Evolutionary conservation across 768 basidiomycete genomes (phyloP), one percentile per base, ranked within the genome.

Genomic region (Mrakia blollopis): DNA sequence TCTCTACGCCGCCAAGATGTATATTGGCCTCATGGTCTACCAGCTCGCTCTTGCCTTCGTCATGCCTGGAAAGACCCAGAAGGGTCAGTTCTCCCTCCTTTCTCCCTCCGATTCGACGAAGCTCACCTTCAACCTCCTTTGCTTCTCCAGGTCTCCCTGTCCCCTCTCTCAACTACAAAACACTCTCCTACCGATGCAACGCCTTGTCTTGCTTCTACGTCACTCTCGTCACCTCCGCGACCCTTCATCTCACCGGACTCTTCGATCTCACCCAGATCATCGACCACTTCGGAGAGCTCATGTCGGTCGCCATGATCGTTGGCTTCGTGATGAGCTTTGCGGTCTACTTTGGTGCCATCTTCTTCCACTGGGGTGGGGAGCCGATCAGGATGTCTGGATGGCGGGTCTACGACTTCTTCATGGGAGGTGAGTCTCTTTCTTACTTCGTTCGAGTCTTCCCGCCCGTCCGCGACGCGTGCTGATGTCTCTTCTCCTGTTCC

Each of bases 201-300:
- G 77, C 77, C 28, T 47, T 78, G 25, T 73, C 67, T 5, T 78
- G 73, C 47, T 78, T 67, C 67, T 78, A 78, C 60, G 39, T 68
- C 30, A 78, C 77, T 14, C 72, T 78, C 44, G 35, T 68, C 54
- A 71, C 73, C 67, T 69, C 77, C 23, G 57, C 67, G n/a, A 54
- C 60, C 14, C 73, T 78, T 2, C 77, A 78, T 30, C 21, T 74
- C 21, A 70, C 68, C 54, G 35, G 89, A 80, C 88, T 92, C 81
- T 97, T 96, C 89, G 91, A 92, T 75, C 89, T 99, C 76, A 93
- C 92, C 16, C 91, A 91, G 83, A 92, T 98, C 82, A 94, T 99
- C 82, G 94, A 96, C 84, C 91, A 98, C 84, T 98, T 94, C 80
- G 97, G 96, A 2, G 90, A 92, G 79, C 86, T 98, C 81, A 97